Base-by-base conservation (phyloP, 257 asterid species). In the Apocynum venetum region DNA sequence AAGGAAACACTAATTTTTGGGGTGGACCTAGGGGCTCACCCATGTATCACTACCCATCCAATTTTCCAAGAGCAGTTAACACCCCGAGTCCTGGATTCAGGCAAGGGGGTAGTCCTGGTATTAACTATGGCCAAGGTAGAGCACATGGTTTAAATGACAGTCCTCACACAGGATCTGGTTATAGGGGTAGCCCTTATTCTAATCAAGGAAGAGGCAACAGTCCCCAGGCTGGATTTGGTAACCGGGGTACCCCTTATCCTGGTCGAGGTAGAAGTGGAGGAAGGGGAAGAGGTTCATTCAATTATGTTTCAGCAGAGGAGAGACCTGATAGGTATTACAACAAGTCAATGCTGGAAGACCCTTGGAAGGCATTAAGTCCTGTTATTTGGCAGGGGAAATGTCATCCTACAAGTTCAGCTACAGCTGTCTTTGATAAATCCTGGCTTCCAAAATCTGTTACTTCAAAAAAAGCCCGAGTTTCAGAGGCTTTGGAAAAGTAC, bases 291-390 rank as follows among this genome's bases (percentile, higher is more conserved):
- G 82, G 87, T 74, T 81, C 82, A 3, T 87, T 31, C 59, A 80
- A 66, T 35, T 5, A 65, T 5, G 75, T 75, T n/a, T 80, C 90
- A 44, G 88, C 88, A 19, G 91, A 89, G 82, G 52, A 47, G 41
- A 80, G 87, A 47, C 89, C 88, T 0, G 79, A 85, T 78, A 53
- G 71, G 76, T 94, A 88, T 84, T 92, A 86, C 82, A 75, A 75
- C 40, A 85, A 85, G 85, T 93, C 89, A 59, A 92, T 94, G 98
- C 73, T 91, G 13, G 97, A 91, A 86, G 97, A 92, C 80, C 97
- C 98, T 0, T 92, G 98, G 97, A 77, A 80, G 82, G 13, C 1
- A 44, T 73, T 94, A 85, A 82, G 15, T 55, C 95, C 97, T 4
- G 86, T 87, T 79, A n/a, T 86, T 41, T 89, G 92, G 97, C 88